These are phyloP conservation scores for Metarhizium sp. DNA, from an alignment of 2,329 filamentous ascomycete genomes.

Conservation along the genomic window DNA sequence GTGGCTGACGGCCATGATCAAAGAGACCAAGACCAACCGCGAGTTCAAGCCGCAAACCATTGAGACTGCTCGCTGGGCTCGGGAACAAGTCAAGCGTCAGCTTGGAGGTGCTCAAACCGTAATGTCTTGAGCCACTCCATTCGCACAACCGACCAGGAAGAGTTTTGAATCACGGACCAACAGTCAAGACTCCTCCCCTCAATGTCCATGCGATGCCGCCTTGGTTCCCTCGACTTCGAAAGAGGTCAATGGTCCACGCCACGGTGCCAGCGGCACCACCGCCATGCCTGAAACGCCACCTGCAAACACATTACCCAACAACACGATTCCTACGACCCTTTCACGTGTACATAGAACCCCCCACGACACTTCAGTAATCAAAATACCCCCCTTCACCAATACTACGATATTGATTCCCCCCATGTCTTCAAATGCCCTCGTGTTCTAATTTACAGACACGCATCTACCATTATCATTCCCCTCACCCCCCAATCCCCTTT, in stretches of 20 bases:
- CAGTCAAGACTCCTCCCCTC: not conserved
- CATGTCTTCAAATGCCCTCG: conserved; percentile 7
- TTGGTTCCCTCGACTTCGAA: not conserved
- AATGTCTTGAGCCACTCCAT: conserved; percentile 39
- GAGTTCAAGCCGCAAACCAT: conserved; percentile 80
- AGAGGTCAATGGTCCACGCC: not conserved
- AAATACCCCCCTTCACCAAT: conserved; percentile 23
- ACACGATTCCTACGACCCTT: conserved; percentile 27
- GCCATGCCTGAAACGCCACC: conserved; percentile 11
- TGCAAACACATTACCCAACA: conserved; percentile 6
- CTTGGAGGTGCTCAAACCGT: conserved; percentile 42
- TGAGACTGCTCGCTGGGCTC: conserved; percentile 93
- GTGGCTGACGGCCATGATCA: conserved; percentile 83
- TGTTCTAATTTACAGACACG: conserved; percentile 4
- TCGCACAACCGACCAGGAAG: not conserved
- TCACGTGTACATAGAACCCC: conserved; percentile 27
- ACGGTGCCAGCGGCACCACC: conserved; percentile 1
- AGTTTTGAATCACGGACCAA: conserved; percentile 2
- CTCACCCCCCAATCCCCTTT: conserved; percentile 2
- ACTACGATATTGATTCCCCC: conserved; percentile 18
- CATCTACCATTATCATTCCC: conserved; percentile 4
- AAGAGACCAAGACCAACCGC: conserved; percentile 82
- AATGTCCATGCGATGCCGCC: not conserved
- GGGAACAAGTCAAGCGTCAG: conserved; percentile 95
- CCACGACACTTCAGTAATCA: conserved; percentile 27